Conservation (phyloP, 176 grass and related monocot genomes). For the Carex scoparia region DNA sequence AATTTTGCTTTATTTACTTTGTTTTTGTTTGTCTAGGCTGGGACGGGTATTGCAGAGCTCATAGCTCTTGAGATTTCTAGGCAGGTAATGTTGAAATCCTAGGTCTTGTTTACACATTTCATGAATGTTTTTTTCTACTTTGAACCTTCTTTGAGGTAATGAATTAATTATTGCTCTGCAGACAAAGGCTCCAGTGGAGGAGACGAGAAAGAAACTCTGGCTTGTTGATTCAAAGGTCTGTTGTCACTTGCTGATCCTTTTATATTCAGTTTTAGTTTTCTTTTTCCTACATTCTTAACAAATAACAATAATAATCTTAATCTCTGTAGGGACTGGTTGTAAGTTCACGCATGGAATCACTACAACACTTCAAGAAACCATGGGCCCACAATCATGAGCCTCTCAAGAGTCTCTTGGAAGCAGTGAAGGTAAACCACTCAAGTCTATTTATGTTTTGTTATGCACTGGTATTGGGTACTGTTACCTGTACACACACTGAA, state of each 20-base stretch:
- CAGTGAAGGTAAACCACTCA: constrained; percentile 50
- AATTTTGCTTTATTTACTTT: constrained; percentile 2
- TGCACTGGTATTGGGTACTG: background rate
- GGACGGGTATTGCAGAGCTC: constrained; percentile 88
- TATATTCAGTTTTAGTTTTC: constrained; percentile 11
- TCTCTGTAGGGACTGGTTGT: constrained; percentile 72
- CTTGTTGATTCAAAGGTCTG: constrained; percentile 96
- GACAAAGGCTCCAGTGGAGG: constrained; percentile 69
- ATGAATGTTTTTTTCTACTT: background rate
- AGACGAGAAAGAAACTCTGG: constrained; percentile 87
- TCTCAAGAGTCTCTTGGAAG: constrained; percentile 61
- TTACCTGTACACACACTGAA: background rate
- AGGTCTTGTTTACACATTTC: background rate
- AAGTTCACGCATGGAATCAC: constrained; percentile 62
- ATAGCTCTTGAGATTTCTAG: constrained; percentile 97
- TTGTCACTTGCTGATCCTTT: background rate
- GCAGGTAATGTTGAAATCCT: constrained; percentile 46
- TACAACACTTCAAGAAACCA: constrained; percentile 98
- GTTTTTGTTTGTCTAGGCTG: constrained; percentile 58
- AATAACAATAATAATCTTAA: background rate
- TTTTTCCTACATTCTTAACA: constrained; percentile 22
- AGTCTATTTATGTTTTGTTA: background rate
- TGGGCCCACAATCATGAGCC: constrained; percentile 88
- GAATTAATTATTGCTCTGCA: constrained; percentile 33
- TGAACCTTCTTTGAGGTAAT: background rate